Base-by-base conservation (phyloP, 257 asterid genomes). In the Solanum pimpinellifolium region DNA sequence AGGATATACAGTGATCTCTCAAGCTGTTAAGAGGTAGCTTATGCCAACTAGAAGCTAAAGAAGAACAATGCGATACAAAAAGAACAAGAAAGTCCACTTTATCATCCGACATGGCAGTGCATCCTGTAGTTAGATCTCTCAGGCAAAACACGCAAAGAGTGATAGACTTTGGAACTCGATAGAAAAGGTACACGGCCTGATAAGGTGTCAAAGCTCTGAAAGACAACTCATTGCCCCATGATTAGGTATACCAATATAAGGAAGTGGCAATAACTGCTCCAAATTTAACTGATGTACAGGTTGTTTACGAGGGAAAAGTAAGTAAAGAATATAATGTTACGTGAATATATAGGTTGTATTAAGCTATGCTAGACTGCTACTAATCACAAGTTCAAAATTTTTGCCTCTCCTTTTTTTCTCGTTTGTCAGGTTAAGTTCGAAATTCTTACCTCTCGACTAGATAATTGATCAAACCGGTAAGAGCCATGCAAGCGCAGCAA, bases 401-500 rank as follows among this genome's bases (percentile, higher is more conserved):
- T 37, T 74, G 52, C 82, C 52, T 74, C 82, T 74, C 27, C 49
- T 37, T 74, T 11, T 74, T 74, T 74, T 37, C 9, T 35, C 1
- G 39, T 33, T 74, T 39, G 7, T 25, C 14, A 77, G 35, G 33
- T 68, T 42, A 23, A 76, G 23, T 65, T 60, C 72, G 25, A 77
- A 25, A 1, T 44, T 27, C 37, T 75, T 62, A 97, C 99, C 98
- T 97, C 99, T 49, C 98, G 99, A 47, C 87, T 91, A 85, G 94
- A 98, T 11, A 94, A 94, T 93, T 97, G 99, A 89, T 94, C 98
- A 83, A 90, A 88, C 86, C 85, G 91, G 90, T 93, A 97, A 90
- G 99, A 97, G 86, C 98, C 99, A 89, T 97, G 99, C 94, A 97
- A 91, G 80, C 94, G 98, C 91, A 97, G 84, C 89, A 97, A 89